Evolutionary conservation across 805 yeast genomes (phyloP), one percentile per base, ranked within the genome.

Genomic region (Yarrowia sp.): DNA sequence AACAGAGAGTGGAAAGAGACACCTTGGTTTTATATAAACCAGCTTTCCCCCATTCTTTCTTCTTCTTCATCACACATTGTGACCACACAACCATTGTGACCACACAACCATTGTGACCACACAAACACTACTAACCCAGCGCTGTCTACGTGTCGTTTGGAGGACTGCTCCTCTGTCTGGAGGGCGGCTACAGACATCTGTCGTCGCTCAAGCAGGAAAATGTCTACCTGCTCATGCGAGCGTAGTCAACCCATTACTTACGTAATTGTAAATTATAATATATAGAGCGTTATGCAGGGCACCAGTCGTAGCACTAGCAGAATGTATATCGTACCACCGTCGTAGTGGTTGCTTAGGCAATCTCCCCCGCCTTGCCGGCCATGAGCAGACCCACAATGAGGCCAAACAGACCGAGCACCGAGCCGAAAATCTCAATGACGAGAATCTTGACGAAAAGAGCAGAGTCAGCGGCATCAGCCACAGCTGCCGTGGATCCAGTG

Each of bases 401-500:
- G n/a, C 98, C 99, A 75, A 95, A 89, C 70, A 95, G 85, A 51
- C 99, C 99, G 75, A 95, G 82, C 41, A 95, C 96, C 22, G 96
- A 89, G 39, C 99, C 99, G 74, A 95, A 95, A 81, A 95, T 95
- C 82, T 95, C 99, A 71, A 95, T 88, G 68, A 95, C 99, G 73
- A 95, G 84, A 67, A 95, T 95, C 79, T 95, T 95, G 68, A 95
- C 99, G 72, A 95, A 95, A 69, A 95, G 81, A 4, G 97, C 84
- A 28, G 97, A 86, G 79, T 95, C 98, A 10, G 99, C 98, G 35
- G 99, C 99, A 78, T 95, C 99, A 48, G 96, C 86, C 67, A 95
- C 85, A 44, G 99, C 99, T 39, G 98, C 99, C n/a, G 98, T 95
- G 31, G 98, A 87, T 57, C 99, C 99, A 14, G 99, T 95, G 67